Percentiles rank a stretch among this genome's conserved stretches.
phyloP scores from a whole-genome alignment of 345 rosid species.

The Eucalyptus brandiana region DNA sequence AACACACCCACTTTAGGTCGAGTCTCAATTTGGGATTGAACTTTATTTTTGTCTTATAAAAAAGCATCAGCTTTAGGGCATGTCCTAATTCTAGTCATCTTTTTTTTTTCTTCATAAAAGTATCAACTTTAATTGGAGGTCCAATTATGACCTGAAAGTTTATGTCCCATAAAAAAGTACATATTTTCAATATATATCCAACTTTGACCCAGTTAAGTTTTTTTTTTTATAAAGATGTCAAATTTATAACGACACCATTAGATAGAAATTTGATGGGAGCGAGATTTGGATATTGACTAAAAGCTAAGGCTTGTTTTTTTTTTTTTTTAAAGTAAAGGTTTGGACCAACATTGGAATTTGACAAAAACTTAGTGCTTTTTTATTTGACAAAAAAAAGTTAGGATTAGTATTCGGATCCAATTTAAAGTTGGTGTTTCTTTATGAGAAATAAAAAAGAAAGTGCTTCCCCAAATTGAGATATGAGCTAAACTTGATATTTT shows the following conservation, averaged over 20 bases:
- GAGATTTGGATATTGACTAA: neutral
- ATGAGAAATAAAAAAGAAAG: neutral
- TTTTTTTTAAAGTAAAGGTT: too few species aligned
- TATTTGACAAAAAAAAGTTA: neutral
- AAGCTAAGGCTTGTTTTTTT: neutral
- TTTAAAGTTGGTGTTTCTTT: neutral
- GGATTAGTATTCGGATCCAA: neutral
- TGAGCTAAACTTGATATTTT: neutral
- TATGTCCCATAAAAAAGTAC: neutral
- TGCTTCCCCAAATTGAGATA: neutral
- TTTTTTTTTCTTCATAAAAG: too few species aligned
- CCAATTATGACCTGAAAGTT: neutral
- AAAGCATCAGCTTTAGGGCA: fast-evolving
- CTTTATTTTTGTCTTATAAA: neutral
- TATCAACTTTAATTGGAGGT: neutral
- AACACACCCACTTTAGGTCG: neutral
- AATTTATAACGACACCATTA: neutral
- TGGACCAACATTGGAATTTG: neutral
- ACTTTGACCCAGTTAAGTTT: too few species aligned
- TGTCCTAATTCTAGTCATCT: neutral
- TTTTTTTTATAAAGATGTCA: neutral
- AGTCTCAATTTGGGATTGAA: neutral
- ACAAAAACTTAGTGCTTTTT: too few species aligned
- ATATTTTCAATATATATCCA: neutral
- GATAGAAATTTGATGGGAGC: neutral